A percentile compares a stretch with the other conserved stretches of the same genome.
Conservation (phyloP, 2,329 filamentous ascomycete species). For the Trichoderma koningii region DNA sequence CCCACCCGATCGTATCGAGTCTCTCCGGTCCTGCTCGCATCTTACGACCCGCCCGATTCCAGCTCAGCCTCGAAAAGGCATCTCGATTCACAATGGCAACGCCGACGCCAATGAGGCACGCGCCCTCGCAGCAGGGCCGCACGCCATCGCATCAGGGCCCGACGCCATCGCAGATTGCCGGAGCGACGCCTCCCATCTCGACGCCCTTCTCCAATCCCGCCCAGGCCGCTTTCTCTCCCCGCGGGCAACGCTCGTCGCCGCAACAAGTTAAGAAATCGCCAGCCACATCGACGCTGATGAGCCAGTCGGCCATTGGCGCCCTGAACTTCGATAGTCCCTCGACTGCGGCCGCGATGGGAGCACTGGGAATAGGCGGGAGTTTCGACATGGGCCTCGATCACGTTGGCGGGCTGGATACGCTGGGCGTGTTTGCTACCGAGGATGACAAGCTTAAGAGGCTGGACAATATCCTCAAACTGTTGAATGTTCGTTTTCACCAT, state of each 20-base stretch:
- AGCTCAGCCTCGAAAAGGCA: not conserved
- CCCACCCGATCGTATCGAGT: not conserved
- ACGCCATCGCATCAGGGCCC: slow-evolving; percentile 45
- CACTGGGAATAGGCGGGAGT: slow-evolving; percentile 51
- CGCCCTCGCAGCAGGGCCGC: slow-evolving; percentile 46
- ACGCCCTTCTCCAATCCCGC: slow-evolving; percentile 64
- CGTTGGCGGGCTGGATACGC: slow-evolving; percentile 49
- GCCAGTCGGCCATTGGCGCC: slow-evolving; percentile 48
- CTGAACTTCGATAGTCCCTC: slow-evolving; percentile 67
- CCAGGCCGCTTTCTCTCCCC: slow-evolving; percentile 61
- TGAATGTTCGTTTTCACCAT: slow-evolving; percentile 51
- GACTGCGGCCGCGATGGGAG: slow-evolving; percentile 62
- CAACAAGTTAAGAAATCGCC: slow-evolving; percentile 67
- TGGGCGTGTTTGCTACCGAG: slow-evolving; percentile 48
- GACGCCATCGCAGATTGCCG: slow-evolving; percentile 50
- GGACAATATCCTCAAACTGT: slow-evolving; percentile 52
- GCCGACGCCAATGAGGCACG: slow-evolving; percentile 53
- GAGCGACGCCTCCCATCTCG: slow-evolving; percentile 65
- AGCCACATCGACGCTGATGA: slow-evolving; percentile 52
- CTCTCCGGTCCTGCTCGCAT: not conserved
- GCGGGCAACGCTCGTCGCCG: slow-evolving; percentile 60
- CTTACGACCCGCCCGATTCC: slow-evolving; percentile 23
- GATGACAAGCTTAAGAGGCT: slow-evolving; percentile 59
- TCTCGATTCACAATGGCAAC: slow-evolving; percentile 47
- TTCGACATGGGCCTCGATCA: slow-evolving; percentile 58